Evolutionary conservation across 2,329 filamentous ascomycete species (phyloP), one percentile per base, ranked within the genome.

Genomic region (Fusarium pseudoanthophilum): DNA sequence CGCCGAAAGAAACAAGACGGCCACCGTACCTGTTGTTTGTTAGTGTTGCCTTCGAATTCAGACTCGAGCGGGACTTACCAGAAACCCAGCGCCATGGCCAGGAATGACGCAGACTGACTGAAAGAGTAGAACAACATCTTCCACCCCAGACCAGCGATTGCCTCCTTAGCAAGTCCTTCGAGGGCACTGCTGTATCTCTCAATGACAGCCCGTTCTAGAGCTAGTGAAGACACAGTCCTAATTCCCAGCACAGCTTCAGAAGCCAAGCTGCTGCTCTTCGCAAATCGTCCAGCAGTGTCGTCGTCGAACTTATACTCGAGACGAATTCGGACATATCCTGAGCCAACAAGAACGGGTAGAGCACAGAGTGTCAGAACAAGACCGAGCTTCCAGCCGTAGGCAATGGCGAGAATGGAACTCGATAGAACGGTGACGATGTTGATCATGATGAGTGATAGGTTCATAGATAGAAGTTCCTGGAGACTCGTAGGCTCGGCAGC

Each of bases 401-500:
- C 82, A 11, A 89, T 79, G 8, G 84, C 84, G 2, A 89, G 77
- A 14, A 86, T 79, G 20, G 82, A 81, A 68, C 83, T 85, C 2
- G 84, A 83, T 3, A 87, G 14, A 1, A 89, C 71, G 43, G 85
- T 88, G 57, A 86, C 78, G 3, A 84, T 57, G 51, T 85, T 83
- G 68, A 86, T 82, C n/a, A 86, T 64, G 18, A 89, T 82, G 5
- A 89, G 75, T 4, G 81, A 81, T 14, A 87, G 62, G 67, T 87
- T 89, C 58, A 85, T 83, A 0, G 85, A 85, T 40, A 88, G 78
- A 1, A 89, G 79, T 63, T 88, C 87, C 57, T 87, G 84, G 4
- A 89, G 80, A 13, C 84, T 86, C 9, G 86, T 84, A 2, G 84
- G 83, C 64, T 84, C 82, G 1, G 80, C 76, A 5, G 82, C 79